Evolutionary conservation across 345 rosid genomes (phyloP).

Genomic region (Pistacia integerrima): DNA sequence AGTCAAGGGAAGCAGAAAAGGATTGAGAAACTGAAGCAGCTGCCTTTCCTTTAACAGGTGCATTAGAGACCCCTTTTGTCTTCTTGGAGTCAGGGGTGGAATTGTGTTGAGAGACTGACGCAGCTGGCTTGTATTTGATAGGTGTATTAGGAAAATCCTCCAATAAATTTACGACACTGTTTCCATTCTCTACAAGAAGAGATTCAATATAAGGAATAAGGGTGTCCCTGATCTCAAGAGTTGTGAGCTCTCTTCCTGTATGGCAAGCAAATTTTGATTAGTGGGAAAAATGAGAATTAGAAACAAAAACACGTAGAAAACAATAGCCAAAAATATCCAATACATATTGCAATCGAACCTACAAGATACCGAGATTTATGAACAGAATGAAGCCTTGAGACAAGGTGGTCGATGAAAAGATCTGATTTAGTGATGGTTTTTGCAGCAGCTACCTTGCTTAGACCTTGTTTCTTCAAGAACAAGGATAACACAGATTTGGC

Average conservation of each 20-base stretch:
- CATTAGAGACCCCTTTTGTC: slow-evolving; percentile 33
- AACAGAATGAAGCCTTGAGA: slow-evolving; percentile 44
- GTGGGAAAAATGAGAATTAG: background rate
- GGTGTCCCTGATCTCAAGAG: slow-evolving; percentile 11
- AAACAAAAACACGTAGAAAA: slow-evolving; percentile 4
- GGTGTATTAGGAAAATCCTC: slow-evolving; percentile 43
- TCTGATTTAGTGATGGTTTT: slow-evolving; percentile 45
- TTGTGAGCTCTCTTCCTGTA: slow-evolving; percentile 42
- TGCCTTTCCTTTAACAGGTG: background rate
- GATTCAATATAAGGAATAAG: slow-evolving; percentile 43
- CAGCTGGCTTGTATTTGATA: slow-evolving; percentile 24
- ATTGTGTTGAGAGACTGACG: background rate
- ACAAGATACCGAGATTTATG: slow-evolving; percentile 55
- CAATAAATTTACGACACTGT: slow-evolving; percentile 35
- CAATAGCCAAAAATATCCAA: no score
- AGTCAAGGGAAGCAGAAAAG: background rate
- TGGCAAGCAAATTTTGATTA: background rate
- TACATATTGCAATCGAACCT: slow-evolving; percentile 36
- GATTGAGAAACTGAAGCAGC: background rate
- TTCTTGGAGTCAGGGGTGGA: slow-evolving; percentile 26
- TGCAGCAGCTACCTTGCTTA: background rate
- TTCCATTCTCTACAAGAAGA: slow-evolving; percentile 27
- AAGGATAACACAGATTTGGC: slow-evolving; percentile 35
- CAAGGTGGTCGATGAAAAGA: slow-evolving; percentile 46
- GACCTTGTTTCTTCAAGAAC: background rate